Evolutionary conservation across 1,284 basidiomycete genomes (phyloP).

Genomic region (Sporisorium reilianum): DNA sequence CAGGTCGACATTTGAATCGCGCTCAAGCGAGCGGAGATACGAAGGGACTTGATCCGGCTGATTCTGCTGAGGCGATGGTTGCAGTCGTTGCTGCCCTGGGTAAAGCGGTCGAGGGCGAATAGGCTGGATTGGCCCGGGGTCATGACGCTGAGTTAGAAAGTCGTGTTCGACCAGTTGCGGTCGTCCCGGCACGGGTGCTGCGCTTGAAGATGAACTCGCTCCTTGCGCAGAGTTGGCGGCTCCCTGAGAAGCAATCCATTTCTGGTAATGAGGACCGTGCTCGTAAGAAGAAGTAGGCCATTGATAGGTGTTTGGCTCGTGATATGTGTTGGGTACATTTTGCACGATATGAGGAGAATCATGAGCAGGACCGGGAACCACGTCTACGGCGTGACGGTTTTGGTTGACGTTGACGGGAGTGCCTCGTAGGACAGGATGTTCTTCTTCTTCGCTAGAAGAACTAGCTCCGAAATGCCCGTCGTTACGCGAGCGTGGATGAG

Average conservation of each 20-base stretch:
- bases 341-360: background rate
- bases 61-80: background rate
- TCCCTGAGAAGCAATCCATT: background rate
- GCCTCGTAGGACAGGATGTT: background rate
- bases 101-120: conserved; percentile 3
- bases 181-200: background rate
- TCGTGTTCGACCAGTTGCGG: background rate
- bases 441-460: background rate
- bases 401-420: background rate
- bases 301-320: background rate
- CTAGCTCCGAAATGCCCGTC: background rate
- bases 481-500: background rate
- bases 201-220: background rate
- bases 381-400: background rate
- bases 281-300: background rate
- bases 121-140: background rate
- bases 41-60: background rate
- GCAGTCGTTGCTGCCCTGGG: background rate
- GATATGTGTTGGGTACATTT: background rate
- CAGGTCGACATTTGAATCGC: background rate
- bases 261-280: background rate
- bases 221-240: background rate
- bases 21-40: background rate
- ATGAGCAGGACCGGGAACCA: background rate
- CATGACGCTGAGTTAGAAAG: background rate